Conservation (phyloP, 1,284 basidiomycete species). For the Malassezia vespertilionis region DNA sequence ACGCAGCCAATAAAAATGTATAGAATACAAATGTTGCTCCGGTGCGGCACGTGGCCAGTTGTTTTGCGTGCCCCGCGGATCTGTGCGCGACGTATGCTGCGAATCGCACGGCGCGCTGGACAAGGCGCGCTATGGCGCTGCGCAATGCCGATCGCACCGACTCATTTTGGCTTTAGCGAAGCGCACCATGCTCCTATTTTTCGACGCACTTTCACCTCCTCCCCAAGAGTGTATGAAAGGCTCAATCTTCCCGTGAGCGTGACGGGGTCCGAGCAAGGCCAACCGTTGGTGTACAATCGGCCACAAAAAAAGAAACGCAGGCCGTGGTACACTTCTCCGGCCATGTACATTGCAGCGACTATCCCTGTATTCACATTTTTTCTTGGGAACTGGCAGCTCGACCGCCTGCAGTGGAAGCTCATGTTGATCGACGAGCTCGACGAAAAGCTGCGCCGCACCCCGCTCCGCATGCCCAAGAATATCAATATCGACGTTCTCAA, state of each 20-base stretch:
- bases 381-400: slow-evolving; percentile 84
- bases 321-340: slow-evolving; percentile 38
- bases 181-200: too few relatives aligned
- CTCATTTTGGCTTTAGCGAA: too few relatives aligned
- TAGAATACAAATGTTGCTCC: slow-evolving; percentile 14
- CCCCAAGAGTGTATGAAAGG: too few relatives aligned
- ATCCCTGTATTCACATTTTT: slow-evolving; percentile 82
- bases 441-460: slow-evolving; percentile 70
- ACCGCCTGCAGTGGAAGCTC: slow-evolving; percentile 88
- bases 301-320: slow-evolving; percentile 3
- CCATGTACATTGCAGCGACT: slow-evolving; percentile 60
- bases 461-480: slow-evolving; percentile 66
- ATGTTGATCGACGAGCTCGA: slow-evolving; percentile 86
- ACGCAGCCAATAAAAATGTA: slow-evolving; percentile 7
- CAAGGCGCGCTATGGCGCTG: too few relatives aligned
- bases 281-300: slow-evolving; percentile 14
- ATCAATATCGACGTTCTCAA: slow-evolving; percentile 55
- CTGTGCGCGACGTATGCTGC: too few relatives aligned
- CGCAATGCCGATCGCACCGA: too few relatives aligned
- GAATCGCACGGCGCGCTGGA: too few relatives aligned
- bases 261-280: neutral
- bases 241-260: slow-evolving; percentile 2
- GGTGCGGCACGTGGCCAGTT: too few relatives aligned
- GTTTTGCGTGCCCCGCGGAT: too few relatives aligned
- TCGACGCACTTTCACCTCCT: too few relatives aligned